These are phyloP conservation scores for Clarireedia paspali DNA, from an alignment of 2,329 filamentous ascomycete species.

Conservation along the genomic window DNA sequence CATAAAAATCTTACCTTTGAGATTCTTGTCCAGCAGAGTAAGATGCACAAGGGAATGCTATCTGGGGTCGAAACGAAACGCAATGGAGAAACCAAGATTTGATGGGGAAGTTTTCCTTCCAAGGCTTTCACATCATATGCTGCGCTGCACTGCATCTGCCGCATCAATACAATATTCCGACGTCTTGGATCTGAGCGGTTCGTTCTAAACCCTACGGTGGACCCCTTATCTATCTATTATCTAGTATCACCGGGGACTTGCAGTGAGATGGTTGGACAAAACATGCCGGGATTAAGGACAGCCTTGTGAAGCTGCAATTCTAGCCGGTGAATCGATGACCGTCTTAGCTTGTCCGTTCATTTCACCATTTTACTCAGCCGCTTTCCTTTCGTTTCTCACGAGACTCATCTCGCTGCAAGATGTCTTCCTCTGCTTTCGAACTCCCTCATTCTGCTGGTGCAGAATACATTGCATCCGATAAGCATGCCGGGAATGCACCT, in stretches of 20 bases:
- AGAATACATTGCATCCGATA: conserved; percentile 13
- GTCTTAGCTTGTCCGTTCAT: not conserved
- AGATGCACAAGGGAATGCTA: too few species aligned
- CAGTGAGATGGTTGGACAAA: not conserved
- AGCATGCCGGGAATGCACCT: conserved; percentile 5
- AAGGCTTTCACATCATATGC: not conserved
- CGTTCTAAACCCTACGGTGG: not conserved
- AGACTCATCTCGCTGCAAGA: not conserved
- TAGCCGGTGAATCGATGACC: not conserved
- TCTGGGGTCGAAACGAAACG: too few species aligned
- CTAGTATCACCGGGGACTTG: not conserved
- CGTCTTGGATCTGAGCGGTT: not conserved
- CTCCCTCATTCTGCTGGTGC: conserved; percentile 12
- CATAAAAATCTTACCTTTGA: not conserved
- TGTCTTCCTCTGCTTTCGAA: conserved; percentile 19
- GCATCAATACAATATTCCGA: too few species aligned
- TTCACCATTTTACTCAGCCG: not conserved
- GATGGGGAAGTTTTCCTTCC: not conserved
- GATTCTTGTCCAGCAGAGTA: too few species aligned
- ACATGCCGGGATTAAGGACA: not conserved
- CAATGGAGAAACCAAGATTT: too few species aligned
- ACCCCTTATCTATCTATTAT: not conserved
- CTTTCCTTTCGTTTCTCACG: not conserved
- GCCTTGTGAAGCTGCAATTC: not conserved
- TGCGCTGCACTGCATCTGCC: not conserved